Evolutionary conservation across 768 basidiomycete genomes (phyloP).

Genomic region (Tricholoma sp.): DNA sequence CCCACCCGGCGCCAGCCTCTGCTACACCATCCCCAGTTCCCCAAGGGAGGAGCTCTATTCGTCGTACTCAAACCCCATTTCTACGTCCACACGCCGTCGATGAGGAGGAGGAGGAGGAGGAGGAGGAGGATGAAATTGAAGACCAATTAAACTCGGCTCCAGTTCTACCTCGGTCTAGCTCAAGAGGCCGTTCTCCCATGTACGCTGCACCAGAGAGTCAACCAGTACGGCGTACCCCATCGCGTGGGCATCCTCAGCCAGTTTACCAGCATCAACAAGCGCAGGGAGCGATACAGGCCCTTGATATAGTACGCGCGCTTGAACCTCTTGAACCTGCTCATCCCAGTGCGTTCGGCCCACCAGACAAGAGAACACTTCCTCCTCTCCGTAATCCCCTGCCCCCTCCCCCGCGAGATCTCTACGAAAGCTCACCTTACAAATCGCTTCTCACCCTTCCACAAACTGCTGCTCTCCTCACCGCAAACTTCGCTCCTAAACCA

Average conservation of each 20-base stretch:
- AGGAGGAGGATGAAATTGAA: neutral
- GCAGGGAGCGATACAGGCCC: neutral
- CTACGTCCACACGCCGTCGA: neutral
- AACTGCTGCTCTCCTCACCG: slow-evolving; percentile 34
- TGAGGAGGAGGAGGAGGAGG: slow-evolving; percentile 4
- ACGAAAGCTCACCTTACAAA: slow-evolving; percentile 53
- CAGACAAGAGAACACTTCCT: neutral
- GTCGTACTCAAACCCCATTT: slow-evolving; percentile 4
- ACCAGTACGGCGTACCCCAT: neutral
- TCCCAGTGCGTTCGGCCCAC: neutral
- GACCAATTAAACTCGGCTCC: neutral
- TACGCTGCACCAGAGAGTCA: neutral
- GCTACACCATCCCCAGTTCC: neutral
- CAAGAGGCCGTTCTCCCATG: neutral
- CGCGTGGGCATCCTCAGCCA: neutral
- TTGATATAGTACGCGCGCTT: neutral
- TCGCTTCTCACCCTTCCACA: slow-evolving; percentile 48
- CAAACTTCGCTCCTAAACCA: slow-evolving; percentile 23
- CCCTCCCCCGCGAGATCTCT: slow-evolving; percentile 53
- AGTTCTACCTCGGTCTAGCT: neutral
- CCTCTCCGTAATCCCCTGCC: slow-evolving; percentile 54
- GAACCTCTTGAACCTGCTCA: neutral
- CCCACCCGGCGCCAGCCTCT: neutral
- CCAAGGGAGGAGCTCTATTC: neutral
- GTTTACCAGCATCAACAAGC: neutral